These are phyloP conservation scores for Hippophae rhamnoides DNA, from an alignment of 306 rosid genomes.

Conservation along the genomic window DNA sequence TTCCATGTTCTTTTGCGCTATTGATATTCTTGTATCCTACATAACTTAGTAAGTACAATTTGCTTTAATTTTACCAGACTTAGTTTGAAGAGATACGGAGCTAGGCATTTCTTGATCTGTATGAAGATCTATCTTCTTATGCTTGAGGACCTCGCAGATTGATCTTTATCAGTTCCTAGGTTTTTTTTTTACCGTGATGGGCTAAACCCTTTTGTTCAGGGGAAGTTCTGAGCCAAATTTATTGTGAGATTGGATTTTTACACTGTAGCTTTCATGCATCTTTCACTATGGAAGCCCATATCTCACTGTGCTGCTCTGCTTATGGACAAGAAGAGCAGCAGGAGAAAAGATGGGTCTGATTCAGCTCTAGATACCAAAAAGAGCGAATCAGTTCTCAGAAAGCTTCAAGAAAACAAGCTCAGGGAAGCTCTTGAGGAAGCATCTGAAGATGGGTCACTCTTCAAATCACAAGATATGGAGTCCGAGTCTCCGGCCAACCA, in stretches of 20 bases:
- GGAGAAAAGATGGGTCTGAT: constrained; percentile 43
- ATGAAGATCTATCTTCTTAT: neutral
- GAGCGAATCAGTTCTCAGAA: constrained; percentile 61
- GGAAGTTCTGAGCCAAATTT: neutral
- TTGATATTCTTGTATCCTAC: neutral
- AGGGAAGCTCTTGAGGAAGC: constrained; percentile 98
- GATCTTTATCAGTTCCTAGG: neutral
- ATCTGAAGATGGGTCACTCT: constrained; percentile 78
- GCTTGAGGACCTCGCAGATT: constrained; percentile 8
- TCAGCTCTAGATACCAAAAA: constrained; percentile 36
- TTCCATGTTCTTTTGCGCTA: neutral
- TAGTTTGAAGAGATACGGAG: constrained; percentile 17
- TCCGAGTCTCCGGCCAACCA: constrained; percentile 42
- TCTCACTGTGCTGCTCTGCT: constrained; percentile 47
- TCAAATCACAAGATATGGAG: constrained; percentile 63
- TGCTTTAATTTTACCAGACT: neutral
- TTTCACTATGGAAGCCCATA: constrained; percentile 47
- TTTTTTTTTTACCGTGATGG: constrained; percentile 12
- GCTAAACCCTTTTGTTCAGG: neutral
- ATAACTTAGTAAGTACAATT: neutral
- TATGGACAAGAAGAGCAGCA: constrained; percentile 59
- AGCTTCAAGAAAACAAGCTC: constrained; percentile 79
- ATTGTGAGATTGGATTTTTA: constrained; percentile 2
- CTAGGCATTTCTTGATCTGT: constrained; percentile 24
- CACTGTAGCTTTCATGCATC: constrained; percentile 32